Conservation (phyloP, 2,329 filamentous ascomycete genomes). For the Didymosphaeria variabile region DNA sequence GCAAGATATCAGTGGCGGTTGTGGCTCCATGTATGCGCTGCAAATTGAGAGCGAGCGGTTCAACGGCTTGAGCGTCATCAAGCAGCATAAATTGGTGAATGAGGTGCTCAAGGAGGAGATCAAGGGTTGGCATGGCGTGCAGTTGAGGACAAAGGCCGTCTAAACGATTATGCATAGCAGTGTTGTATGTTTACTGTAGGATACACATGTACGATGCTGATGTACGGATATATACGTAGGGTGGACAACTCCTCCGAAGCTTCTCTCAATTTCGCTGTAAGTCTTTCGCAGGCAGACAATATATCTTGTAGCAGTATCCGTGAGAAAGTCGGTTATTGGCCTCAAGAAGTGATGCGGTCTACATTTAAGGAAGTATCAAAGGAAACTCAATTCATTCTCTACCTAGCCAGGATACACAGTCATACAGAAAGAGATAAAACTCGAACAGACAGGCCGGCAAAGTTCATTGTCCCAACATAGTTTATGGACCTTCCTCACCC, state of each 20-base stretch:
- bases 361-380: too few relatives aligned
- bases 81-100: conserved; percentile 86
- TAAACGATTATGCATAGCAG: conserved; percentile 24
- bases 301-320: too few relatives aligned
- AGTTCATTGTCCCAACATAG: not conserved
- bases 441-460: not conserved
- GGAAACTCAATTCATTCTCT: too few relatives aligned
- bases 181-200: conserved; percentile 10
- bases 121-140: conserved; percentile 83
- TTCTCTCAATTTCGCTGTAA: not conserved
- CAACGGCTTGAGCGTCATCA: conserved; percentile 74
- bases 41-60: conserved; percentile 78
- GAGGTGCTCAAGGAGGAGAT: conserved; percentile 76
- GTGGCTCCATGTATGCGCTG: conserved; percentile 87
- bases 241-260: not conserved
- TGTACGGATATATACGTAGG: not conserved
- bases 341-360: too few relatives aligned
- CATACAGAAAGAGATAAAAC: not conserved
- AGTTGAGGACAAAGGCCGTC: conserved; percentile 73
- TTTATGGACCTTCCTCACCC: not conserved
- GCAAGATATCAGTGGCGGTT: conserved; percentile 83
- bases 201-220: conserved; percentile 4
- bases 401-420: too few relatives aligned
- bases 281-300: not conserved
- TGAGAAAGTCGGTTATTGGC: too few relatives aligned